Evolutionary conservation across 441 rosid species (phyloP), one percentile per base, ranked within the genome.

Genomic region (Manihot esculenta): DNA sequence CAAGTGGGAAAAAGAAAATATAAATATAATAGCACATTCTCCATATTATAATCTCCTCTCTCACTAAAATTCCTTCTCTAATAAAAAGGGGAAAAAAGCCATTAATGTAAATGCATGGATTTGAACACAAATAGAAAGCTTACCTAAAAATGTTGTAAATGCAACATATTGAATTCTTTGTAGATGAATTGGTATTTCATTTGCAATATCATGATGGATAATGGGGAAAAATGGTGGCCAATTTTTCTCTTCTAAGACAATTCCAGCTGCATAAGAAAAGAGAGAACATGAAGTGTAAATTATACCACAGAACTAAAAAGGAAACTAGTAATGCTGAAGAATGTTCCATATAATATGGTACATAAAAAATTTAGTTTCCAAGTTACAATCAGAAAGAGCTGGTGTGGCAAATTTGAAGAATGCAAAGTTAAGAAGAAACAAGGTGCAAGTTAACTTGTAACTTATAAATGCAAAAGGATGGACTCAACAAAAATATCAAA

Each of bases 141-240:
- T 84, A 89, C 98, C 98, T 80, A 93, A 81, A 69, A 64, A 84
- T 44, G 98, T 89, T 51, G 97, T 66, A 60, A 93, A 89, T 30
- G 97, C 94, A 74, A 85, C 85, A 80, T 93, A 91, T 75, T 91
- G 98, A 68, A 93, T 66, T 82, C 86, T 87, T 78, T 91, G 97
- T 59, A 91, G 87, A 82, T 87, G 94, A 68, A 87, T 67, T 1
- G 96, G 98, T 71, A 93, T 93, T 66, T 93, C 98, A 73, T 87
- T 89, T 66, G 92, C 90, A 75, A 93, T 88, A 77, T 93, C 98
- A 71, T 93, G 98, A 74, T 91, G 98, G 81, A 93, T 89, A 70
- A 93, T 86, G 3, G 98, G 97, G 75, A 93, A 85, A 74, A 93
- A 87, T 13, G 98, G 89, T 0, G 97, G 98, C 98, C 98, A 93